phyloP scores from a whole-genome alignment of 768 basidiomycete genomes.

The Calocybe cyanea region DNA sequence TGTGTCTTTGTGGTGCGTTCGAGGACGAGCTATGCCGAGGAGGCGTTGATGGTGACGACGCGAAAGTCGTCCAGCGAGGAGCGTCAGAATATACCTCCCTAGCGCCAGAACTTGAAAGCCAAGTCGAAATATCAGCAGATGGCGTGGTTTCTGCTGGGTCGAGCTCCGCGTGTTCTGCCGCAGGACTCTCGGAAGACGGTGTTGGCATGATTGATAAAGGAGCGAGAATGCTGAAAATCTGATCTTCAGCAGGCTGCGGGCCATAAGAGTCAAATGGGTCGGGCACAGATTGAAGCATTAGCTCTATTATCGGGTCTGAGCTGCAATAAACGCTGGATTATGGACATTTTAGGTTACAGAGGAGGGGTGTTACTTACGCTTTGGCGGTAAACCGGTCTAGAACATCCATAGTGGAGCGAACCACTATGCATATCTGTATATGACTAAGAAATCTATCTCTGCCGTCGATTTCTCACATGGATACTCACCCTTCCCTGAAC shows the following conservation, averaged over 20 bases:
- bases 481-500: slow-evolving; percentile 79
- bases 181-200: slow-evolving; percentile 57
- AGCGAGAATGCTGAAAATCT: slow-evolving; percentile 90
- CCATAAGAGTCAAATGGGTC: slow-evolving; percentile 94
- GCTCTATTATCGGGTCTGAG: slow-evolving; percentile 87
- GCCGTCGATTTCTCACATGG: slow-evolving; percentile 1
- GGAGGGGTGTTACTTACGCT: slow-evolving; percentile 52
- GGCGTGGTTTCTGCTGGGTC: slow-evolving; percentile 29
- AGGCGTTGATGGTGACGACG: slow-evolving; percentile 39
- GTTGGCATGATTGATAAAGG: slow-evolving; percentile 75
- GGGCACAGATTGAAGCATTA: slow-evolving; percentile 84
- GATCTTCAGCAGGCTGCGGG: slow-evolving; percentile 80
- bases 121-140: slow-evolving; percentile 36
- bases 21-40: slow-evolving; percentile 54
- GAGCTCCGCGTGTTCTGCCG: slow-evolving; percentile 45
- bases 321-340: slow-evolving; percentile 28
- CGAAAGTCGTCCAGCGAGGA: slow-evolving; percentile 51
- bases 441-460: slow-evolving; percentile 10
- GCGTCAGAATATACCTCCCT: slow-evolving; percentile 46
- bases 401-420: slow-evolving; percentile 88
- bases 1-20: slow-evolving; percentile 42
- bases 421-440: slow-evolving; percentile 67
- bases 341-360: slow-evolving; percentile 8
- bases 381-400: slow-evolving; percentile 86
- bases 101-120: slow-evolving; percentile 45